Percentiles rank a stretch among this genome's conserved stretches.
phyloP scores from a whole-genome alignment of 176 grass and related monocot species.

The Oryza longistaminata region DNA sequence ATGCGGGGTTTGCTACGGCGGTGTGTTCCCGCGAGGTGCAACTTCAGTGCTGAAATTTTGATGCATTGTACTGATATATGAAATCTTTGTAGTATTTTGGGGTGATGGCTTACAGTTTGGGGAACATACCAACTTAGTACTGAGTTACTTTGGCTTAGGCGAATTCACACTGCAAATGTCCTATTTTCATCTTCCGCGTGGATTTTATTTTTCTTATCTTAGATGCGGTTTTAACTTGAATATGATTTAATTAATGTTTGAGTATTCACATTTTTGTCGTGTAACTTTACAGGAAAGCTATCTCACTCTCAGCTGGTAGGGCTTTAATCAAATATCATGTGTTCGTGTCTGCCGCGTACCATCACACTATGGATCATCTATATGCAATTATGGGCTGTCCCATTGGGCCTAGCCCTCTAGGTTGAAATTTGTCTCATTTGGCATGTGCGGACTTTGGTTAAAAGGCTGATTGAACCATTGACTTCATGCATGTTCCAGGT shows the following conservation, averaged over 20 bases:
- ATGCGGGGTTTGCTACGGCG: background rate
- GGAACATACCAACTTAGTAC: background rate
- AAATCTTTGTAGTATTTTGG: background rate
- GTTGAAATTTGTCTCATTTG: background rate
- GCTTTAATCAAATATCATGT: background rate
- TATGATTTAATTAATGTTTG: background rate
- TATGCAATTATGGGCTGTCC: background rate
- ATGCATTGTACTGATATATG: background rate
- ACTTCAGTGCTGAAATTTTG: background rate
- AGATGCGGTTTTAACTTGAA: background rate
- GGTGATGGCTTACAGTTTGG: background rate
- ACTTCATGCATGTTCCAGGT: constrained; percentile 28
- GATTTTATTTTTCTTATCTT: no score
- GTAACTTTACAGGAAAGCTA: constrained; percentile 1
- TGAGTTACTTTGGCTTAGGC: no score
- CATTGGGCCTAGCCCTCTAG: background rate
- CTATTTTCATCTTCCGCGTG: no score
- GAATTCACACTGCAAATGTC: no score
- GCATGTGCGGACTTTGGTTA: constrained; percentile 18
- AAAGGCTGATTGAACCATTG: background rate
- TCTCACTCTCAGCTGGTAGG: background rate
- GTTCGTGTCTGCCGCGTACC: background rate
- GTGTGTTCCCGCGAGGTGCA: background rate
- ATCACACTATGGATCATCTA: background rate
- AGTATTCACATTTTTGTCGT: background rate